Conservation (phyloP, 768 basidiomycete species). For the Auricularia sp. region DNA sequence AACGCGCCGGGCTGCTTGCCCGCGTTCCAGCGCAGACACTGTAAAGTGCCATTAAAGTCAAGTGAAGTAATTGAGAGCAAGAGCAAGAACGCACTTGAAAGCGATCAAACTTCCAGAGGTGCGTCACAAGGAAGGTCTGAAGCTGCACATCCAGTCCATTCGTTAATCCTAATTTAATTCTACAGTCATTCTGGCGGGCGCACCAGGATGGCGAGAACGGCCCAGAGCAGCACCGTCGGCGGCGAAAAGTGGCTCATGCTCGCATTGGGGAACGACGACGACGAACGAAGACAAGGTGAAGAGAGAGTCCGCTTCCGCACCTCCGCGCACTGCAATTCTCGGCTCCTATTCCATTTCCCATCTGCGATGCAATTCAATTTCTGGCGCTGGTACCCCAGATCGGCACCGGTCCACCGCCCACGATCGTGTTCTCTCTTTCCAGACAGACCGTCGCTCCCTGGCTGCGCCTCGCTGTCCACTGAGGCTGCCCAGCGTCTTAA, state of each 20-base stretch:
- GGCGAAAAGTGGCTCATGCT: slow-evolving; percentile 66
- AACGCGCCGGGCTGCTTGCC: slow-evolving; percentile 76
- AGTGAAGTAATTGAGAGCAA: not conserved
- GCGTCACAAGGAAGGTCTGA: slow-evolving; percentile 52
- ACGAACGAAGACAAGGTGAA: too few species aligned
- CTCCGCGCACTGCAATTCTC: too few species aligned
- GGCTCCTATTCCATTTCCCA: too few species aligned
- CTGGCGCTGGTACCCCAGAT: too few species aligned
- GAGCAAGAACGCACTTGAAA: slow-evolving; percentile 24
- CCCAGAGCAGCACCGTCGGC: slow-evolving; percentile 67
- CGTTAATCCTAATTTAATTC: slow-evolving; percentile 4
- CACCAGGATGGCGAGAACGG: slow-evolving; percentile 55
- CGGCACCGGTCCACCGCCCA: too few species aligned
- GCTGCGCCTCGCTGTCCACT: too few species aligned
- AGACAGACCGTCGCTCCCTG: too few species aligned
- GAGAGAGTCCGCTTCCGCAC: too few species aligned
- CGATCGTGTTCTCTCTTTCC: too few species aligned
- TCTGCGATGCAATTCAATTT: too few species aligned
- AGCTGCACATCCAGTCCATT: slow-evolving; percentile 34
- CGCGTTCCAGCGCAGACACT: slow-evolving; percentile 63
- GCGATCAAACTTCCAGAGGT: slow-evolving; percentile 73
- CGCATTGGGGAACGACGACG: not conserved
- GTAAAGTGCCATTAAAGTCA: slow-evolving; percentile 8
- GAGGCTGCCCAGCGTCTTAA: too few species aligned
- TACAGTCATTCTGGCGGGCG: slow-evolving; percentile 17